phyloP scores from a whole-genome alignment of 2,329 filamentous ascomycete genomes.

The Exophiala aquamarina region DNA sequence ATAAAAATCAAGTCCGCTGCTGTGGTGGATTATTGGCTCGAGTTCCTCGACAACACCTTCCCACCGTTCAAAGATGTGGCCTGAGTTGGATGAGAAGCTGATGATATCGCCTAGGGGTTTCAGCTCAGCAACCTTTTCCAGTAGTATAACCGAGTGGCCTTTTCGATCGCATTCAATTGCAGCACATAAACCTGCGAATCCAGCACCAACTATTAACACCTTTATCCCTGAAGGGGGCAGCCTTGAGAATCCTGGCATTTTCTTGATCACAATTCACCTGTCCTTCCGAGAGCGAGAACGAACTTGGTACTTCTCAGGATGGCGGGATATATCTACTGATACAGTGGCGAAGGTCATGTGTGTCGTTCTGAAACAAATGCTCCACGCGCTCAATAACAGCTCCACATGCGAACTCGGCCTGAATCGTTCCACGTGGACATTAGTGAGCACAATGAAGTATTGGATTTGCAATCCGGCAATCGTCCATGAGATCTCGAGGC shows the following conservation, averaged over 20 bases:
- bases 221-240: constrained; percentile 43
- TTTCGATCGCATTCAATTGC: constrained; percentile 33
- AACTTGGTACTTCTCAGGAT: too few species aligned
- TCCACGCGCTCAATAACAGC: too few species aligned
- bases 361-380: too few species aligned
- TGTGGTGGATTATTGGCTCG: constrained; percentile 34
- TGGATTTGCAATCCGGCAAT: too few species aligned
- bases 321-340: too few species aligned
- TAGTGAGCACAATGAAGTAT: too few species aligned
- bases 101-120: constrained; percentile 52
- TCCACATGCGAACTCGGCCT: too few species aligned
- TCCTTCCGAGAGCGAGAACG: too few species aligned
- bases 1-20: constrained; percentile 31
- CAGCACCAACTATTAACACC: constrained; percentile 53
- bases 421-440: too few species aligned
- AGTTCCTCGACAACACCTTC: constrained; percentile 36
- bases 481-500: too few species aligned
- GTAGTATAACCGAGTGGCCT: constrained; percentile 29
- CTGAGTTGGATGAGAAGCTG: constrained; percentile 31
- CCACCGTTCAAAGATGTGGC: constrained; percentile 32
- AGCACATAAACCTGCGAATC: constrained; percentile 36
- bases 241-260: constrained; percentile 19
- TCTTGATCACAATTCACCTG: too few species aligned
- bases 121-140: constrained; percentile 48
- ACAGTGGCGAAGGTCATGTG: too few species aligned